Evolutionary conservation across 2,329 filamentous ascomycete genomes (phyloP).

Genomic region (Cordyceps cicadae): DNA sequence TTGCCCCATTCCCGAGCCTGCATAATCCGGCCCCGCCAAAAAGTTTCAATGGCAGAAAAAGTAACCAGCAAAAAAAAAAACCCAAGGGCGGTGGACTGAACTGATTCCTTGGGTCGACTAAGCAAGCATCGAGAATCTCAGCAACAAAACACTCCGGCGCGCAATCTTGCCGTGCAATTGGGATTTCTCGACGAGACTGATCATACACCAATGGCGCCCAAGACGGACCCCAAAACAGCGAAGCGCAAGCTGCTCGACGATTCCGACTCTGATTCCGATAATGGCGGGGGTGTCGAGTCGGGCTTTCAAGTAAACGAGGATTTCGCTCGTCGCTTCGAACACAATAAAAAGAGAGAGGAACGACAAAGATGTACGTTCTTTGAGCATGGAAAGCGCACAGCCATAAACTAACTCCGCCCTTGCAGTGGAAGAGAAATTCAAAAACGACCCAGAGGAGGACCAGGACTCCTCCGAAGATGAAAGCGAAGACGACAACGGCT

Average conservation of each 20-base stretch:
- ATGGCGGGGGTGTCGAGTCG: constrained; percentile 33
- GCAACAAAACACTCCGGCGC: background rate
- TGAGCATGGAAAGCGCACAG: constrained; percentile 15
- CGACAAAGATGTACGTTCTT: constrained; percentile 52
- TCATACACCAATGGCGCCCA: background rate
- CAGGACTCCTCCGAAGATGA: constrained; percentile 67
- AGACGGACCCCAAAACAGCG: constrained; percentile 23
- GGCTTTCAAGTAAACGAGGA: constrained; percentile 81
- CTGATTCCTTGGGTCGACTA: background rate
- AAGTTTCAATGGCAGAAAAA: constrained; percentile 12
- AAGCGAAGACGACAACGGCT: constrained; percentile 83
- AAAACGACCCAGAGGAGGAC: constrained; percentile 39
- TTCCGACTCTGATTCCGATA: constrained; percentile 40
- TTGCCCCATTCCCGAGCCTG: constrained; percentile 5
- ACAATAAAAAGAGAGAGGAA: constrained; percentile 97
- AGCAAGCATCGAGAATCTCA: background rate
- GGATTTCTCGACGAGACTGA: background rate
- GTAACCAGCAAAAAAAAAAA: constrained; percentile 1
- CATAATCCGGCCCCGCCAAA: constrained; percentile 15
- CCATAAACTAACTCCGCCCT: constrained; percentile 12
- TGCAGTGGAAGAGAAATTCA: constrained; percentile 81
- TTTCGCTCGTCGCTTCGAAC: constrained; percentile 80
- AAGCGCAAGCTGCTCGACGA: constrained; percentile 50
- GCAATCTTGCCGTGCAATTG: background rate
- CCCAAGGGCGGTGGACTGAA: background rate